Conservation (phyloP, 2,329 filamentous ascomycete genomes). For the Fusarium proliferatum region DNA sequence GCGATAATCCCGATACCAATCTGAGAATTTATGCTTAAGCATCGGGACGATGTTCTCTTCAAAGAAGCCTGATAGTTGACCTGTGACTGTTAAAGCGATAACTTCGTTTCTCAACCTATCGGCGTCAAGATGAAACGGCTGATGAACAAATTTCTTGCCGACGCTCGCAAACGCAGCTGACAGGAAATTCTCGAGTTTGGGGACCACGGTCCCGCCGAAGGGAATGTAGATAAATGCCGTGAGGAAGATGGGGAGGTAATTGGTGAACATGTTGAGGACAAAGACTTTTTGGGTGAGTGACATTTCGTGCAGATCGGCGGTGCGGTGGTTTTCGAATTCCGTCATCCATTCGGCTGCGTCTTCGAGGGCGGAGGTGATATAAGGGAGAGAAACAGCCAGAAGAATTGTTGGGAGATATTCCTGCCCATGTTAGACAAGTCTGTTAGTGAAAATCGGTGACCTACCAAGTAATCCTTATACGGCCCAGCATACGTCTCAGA, state of each 20-base stretch:
- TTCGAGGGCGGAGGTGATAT: conserved; percentile 72
- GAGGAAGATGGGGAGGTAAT: conserved; percentile 79
- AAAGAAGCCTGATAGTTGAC: conserved; percentile 76
- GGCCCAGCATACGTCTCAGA: conserved; percentile 79
- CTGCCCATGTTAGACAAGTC: conserved; percentile 50
- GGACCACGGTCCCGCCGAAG: conserved; percentile 74
- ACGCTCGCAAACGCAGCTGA: conserved; percentile 58
- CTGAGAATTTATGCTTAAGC: conserved; percentile 68
- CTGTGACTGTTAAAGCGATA: conserved; percentile 79
- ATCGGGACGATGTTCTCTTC: conserved; percentile 78
- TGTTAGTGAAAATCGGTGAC: conserved; percentile 11
- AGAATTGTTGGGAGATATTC: conserved; percentile 79
- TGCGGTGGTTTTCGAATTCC: conserved; percentile 81
- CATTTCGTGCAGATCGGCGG: conserved; percentile 73
- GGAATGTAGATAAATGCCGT: conserved; percentile 85
- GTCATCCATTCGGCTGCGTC: conserved; percentile 71
- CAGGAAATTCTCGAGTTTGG: conserved; percentile 71
- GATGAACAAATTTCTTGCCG: conserved; percentile 63
- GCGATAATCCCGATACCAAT: conserved; percentile 57
- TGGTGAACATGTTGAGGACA: conserved; percentile 82
- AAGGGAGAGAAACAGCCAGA: conserved; percentile 73
- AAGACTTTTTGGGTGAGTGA: conserved; percentile 80
- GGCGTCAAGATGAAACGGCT: conserved; percentile 72
- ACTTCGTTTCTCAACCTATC: conserved; percentile 76
- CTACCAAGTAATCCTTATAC: conserved; percentile 71